These are phyloP conservation scores for Tephrocybe rancida DNA, from an alignment of 768 basidiomycete genomes.

Conservation along the genomic window DNA sequence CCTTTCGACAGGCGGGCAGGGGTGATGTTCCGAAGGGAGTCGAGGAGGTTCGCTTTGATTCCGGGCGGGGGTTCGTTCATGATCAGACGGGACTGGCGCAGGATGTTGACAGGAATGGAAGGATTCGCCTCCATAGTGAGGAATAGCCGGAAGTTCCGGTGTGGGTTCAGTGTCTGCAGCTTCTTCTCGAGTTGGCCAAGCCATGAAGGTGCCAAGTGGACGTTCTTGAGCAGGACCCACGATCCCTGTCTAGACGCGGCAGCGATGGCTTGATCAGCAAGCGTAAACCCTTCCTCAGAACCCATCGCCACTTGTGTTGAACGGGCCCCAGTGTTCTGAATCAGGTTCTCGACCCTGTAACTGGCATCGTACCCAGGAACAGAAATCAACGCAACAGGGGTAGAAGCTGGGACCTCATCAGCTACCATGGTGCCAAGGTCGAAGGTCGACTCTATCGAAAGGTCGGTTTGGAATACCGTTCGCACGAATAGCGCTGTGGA, in stretches of 20 bases:
- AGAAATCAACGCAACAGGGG: conserved; percentile 88
- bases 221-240: conserved; percentile 98
- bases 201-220: conserved; percentile 95
- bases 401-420: conserved; percentile 77
- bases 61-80: conserved; percentile 99
- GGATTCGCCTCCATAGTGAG: conserved; percentile 98
- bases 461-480: conserved; percentile 76
- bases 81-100: conserved; percentile 92
- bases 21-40: conserved; percentile 79
- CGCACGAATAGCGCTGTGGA: conserved; percentile 77
- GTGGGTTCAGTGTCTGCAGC: conserved; percentile 86
- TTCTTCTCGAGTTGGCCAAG: conserved; percentile 96
- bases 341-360: conserved; percentile 88
- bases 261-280: conserved; percentile 96
- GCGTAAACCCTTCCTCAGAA: conserved; percentile 93
- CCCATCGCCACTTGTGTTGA: conserved; percentile 97
- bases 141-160: conserved; percentile 94
- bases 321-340: conserved; percentile 73
- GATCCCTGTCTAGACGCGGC: conserved; percentile 89
- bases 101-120: conserved; percentile 92
- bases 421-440: conserved; percentile 78
- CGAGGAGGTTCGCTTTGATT: conserved; percentile 93
- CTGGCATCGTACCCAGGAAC: conserved; percentile 99
- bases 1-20: conserved; percentile 77
- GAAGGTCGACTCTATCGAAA: conserved; percentile 73